Base-by-base conservation (phyloP, 2,329 filamentous ascomycete species). In the Decorospora gaudefroyi region DNA sequence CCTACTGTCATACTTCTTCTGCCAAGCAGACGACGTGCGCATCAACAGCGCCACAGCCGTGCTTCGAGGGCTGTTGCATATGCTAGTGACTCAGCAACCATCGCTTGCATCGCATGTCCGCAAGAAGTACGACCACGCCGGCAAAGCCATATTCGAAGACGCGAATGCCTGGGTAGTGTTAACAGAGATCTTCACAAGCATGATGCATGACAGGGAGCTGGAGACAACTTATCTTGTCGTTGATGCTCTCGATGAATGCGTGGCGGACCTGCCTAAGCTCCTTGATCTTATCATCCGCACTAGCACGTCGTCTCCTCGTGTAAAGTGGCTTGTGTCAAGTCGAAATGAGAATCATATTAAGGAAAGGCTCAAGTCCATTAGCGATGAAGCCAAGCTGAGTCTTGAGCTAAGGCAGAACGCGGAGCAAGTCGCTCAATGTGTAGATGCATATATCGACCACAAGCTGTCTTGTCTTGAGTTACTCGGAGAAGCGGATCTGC, bases 61-160 rank as follows among this genome's bases (percentile, higher is more conserved):
- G 0, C 50, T 79, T 1, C 68, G 72, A 0, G 74, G 76, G 0
- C 61, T 80, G 0, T 62, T 78, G 0, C 76, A 68, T 26, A 22
- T 72, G 8, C 61, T 81, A 0, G 36, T 72, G 2, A 29, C 42
- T 0, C 56, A 73, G 32, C 23, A 49, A 9, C 44, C 30, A 4
- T 33, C 29, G 9, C 44, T 54, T 25, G 22, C 12, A n/a, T 4
- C 9, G n/a, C 44, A 54, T 13, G 13, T 54, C 6, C 44, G 42
- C 2, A 43, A 44, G 13, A 44, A 36, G 31, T 16, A 46, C 32
- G 35, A 51, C 11, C 2, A 12, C 3, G 35, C 34, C 1, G 44
- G 44, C 17, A 43, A 29, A 19, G 4, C 10, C 12, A 3, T 49
- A 1, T 53, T 55, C 9, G 22, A 51, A 4, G 48, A 47, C 22